Base-by-base conservation (phyloP, 257 asterid species). In the Euphrasia confusa region DNA sequence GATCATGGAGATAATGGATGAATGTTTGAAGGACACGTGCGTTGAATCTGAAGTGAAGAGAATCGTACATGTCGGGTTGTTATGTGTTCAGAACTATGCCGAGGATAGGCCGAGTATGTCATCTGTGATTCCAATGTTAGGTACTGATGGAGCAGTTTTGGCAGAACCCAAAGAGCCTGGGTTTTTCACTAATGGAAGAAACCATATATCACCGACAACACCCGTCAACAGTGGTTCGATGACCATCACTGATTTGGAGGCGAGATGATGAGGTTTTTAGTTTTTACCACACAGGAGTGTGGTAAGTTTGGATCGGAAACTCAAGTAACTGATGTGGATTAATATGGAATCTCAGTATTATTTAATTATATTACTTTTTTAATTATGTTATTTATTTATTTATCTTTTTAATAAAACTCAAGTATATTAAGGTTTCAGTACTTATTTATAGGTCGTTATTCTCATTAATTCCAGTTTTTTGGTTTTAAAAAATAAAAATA, bases 11-110 rank as follows among this genome's bases (percentile, higher is more conserved):
- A 47, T 77, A 28, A 66, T 65, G 62, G 83, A 80, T 32, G 68
- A 24, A 21, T 48, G 73, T 63, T 21, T 80, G 24, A 54, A 13
- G 11, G 72, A 65, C 32, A 45, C 74, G 0, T 68, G n/a, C 10
- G 55, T 55, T n/a, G 74, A 68, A 69, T 66, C 80, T 10, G 71
- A 80, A 69, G 80, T 80, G 7, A 30, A 30, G 61, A 77, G 80
- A 64, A 73, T 80, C 21, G 33, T 80, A n/a, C 85, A 77, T 4
- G 80, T 79, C 35, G 80, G 72, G 7, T 66, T 80, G 21, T 40
- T 80, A 40, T 76, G 85, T 12, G 80, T 77, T 28, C 84, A 58
- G 40, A 42, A 42, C 61, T 6, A 2, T 74, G 21, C 78, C 77
- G 55, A 52, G 74, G 35, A 66, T 44, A 44, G 50, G 50, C 50